These are phyloP conservation scores for Phytophthora ohioensis DNA, from an alignment of 352 stramenopile species.

Conservation along the genomic window DNA sequence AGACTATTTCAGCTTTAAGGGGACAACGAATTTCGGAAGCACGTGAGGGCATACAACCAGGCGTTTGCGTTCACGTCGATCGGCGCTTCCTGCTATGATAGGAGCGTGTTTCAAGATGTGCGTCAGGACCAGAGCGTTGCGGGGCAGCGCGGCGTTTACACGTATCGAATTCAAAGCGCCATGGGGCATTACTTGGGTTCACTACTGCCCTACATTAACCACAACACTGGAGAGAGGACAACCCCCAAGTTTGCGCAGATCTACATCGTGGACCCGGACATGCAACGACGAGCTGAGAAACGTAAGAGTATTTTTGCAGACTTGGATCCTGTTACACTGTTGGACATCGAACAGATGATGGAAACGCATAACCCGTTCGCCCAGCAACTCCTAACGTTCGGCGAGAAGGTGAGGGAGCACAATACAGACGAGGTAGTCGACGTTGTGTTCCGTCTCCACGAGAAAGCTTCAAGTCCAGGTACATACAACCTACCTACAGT, in stretches of 20 bases:
- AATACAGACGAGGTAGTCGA: not conserved
- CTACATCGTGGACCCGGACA: slow-evolving; percentile 17
- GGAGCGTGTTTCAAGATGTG: no score
- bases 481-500: slow-evolving; percentile 17
- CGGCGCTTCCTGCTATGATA: no score
- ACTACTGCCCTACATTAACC: no score
- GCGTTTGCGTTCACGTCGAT: no score
- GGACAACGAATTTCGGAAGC: no score
- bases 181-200: no score
- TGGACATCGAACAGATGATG: slow-evolving; percentile 20
- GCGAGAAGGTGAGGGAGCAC: not conserved
- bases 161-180: no score
- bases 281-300: not conserved
- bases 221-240: not conserved
- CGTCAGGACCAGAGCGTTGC: no score
- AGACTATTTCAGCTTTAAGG: no score
- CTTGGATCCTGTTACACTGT: not conserved
- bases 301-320: not conserved
- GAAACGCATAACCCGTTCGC: slow-evolving; percentile 27
- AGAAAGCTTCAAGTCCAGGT: not conserved
- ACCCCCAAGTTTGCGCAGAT: slow-evolving; percentile 23
- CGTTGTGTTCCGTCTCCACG: not conserved
- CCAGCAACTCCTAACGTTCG: slow-evolving; percentile 1
- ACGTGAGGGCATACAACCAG: no score
- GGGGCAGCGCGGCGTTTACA: no score